Evolutionary conservation across 495 filamentous ascomycete species (phyloP).

Genomic region (Penicillium nucicola): DNA sequence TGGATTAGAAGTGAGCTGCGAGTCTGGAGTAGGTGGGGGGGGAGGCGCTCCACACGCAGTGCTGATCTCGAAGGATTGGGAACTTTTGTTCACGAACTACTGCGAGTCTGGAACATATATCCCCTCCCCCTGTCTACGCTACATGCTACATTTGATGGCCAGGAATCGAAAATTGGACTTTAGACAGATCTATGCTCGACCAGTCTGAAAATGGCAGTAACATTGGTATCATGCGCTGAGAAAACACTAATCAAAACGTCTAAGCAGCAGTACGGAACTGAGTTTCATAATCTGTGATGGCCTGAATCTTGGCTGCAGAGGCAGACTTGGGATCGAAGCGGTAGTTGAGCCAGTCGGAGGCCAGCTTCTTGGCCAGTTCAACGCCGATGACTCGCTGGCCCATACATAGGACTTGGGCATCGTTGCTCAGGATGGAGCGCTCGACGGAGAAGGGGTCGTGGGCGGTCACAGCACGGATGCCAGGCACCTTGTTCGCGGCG

Average conservation of each 20-base stretch:
- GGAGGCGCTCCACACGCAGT: slow-evolving; percentile 14
- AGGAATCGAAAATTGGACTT: not conserved
- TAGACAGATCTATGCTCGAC: slow-evolving; percentile 8
- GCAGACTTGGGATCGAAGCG: slow-evolving; percentile 71
- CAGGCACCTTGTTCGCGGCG: slow-evolving; percentile 81
- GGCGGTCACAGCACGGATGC: slow-evolving; percentile 80
- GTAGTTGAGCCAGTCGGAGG: slow-evolving; percentile 79
- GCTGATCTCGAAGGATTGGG: not conserved
- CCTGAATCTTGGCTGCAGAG: slow-evolving; percentile 72
- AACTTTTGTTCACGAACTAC: too few species aligned
- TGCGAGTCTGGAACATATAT: too few species aligned
- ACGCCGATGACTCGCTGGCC: slow-evolving; percentile 80
- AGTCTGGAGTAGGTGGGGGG: slow-evolving; percentile 16
- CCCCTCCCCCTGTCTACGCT: too few species aligned
- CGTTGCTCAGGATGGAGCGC: slow-evolving; percentile 76
- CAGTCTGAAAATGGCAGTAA: slow-evolving; percentile 20
- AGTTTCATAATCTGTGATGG: slow-evolving; percentile 70
- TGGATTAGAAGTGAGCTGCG: too few species aligned
- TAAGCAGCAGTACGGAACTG: slow-evolving; percentile 35
- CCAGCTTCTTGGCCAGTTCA: slow-evolving; percentile 73
- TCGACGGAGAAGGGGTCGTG: slow-evolving; percentile 85
- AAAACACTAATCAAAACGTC: slow-evolving; percentile 15
- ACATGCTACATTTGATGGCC: too few species aligned
- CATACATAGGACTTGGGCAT: slow-evolving; percentile 86
- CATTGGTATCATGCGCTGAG: slow-evolving; percentile 40